These are phyloP conservation scores for Phytophthora megakarya DNA, from an alignment of 352 stramenopile genomes.

Conservation along the genomic window DNA sequence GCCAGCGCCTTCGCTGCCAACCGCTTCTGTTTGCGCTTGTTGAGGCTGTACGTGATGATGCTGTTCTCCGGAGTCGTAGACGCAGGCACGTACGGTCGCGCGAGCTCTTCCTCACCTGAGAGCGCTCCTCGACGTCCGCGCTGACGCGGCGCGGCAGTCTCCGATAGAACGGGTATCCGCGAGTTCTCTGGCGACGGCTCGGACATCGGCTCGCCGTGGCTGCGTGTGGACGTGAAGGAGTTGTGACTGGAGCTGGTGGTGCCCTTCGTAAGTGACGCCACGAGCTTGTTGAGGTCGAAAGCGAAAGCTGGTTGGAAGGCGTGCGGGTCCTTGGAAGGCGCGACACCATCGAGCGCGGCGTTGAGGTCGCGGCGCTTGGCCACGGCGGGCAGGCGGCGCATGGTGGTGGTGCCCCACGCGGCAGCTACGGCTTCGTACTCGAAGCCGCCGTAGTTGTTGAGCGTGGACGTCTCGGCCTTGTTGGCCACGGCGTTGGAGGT, in stretches of 20 bases:
- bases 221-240: slow-evolving; percentile 41
- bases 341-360: slow-evolving; percentile 41
- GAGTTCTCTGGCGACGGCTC: slow-evolving; percentile 34
- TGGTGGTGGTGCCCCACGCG: slow-evolving; percentile 45
- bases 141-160: slow-evolving; percentile 18
- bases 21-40: slow-evolving; percentile 65
- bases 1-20: slow-evolving; percentile 46
- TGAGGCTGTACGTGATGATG: slow-evolving; percentile 62
- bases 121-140: slow-evolving; percentile 50
- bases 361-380: slow-evolving; percentile 47
- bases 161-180: slow-evolving; percentile 38
- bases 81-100: slow-evolving; percentile 16
- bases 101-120: slow-evolving; percentile 38
- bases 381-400: slow-evolving; percentile 44
- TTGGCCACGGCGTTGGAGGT: slow-evolving; percentile 24
- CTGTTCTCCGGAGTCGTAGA: slow-evolving; percentile 39
- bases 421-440: slow-evolving; percentile 38
- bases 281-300: slow-evolving; percentile 63
- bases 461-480: slow-evolving; percentile 21
- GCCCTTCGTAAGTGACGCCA: slow-evolving; percentile 45
- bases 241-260: slow-evolving; percentile 30
- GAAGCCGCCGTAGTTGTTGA: slow-evolving; percentile 23
- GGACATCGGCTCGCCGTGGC: slow-evolving; percentile 29
- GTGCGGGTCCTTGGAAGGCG: slow-evolving; percentile 38
- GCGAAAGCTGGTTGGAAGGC: slow-evolving; percentile 55